Percentiles rank a stretch among this genome's conserved stretches.
phyloP scores from a whole-genome alignment of 2,329 filamentous ascomycete species.

The Fragosphaeria purpurea region DNA sequence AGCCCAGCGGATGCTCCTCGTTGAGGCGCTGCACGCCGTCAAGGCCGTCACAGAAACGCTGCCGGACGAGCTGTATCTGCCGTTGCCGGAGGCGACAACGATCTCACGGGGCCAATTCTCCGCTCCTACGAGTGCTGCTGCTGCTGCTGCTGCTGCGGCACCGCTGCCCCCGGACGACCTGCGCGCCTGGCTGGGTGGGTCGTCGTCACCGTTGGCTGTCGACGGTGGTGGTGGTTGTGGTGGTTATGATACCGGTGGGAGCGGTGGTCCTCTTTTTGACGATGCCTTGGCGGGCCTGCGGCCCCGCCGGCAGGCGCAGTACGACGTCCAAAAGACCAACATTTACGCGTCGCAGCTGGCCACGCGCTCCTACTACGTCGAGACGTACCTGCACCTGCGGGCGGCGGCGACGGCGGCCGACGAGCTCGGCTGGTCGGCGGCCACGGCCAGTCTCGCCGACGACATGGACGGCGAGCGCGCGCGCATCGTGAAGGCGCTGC shows the following conservation, averaged over 20 bases:
- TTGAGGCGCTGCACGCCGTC: slow-evolving; percentile 58
- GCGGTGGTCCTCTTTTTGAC: not conserved
- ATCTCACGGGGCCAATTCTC: not conserved
- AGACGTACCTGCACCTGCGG: slow-evolving; percentile 72
- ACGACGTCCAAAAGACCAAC: slow-evolving; percentile 87
- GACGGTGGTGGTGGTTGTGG: slow-evolving; percentile 8
- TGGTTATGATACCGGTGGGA: not conserved
- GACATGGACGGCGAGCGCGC: slow-evolving; percentile 68
- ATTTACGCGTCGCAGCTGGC: slow-evolving; percentile 74
- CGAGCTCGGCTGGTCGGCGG: slow-evolving; percentile 16
- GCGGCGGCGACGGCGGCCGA: slow-evolving; percentile 41
- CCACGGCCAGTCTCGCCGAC: slow-evolving; percentile 39
- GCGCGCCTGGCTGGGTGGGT: slow-evolving; percentile 34
- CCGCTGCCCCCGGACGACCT: slow-evolving; percentile 15
- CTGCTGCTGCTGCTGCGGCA: not conserved
- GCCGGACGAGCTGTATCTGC: slow-evolving; percentile 50
- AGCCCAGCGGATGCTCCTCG: slow-evolving; percentile 63
- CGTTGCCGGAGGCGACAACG: slow-evolving; percentile 3
- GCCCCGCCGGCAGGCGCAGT: slow-evolving; percentile 54
- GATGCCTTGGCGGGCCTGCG: not conserved
- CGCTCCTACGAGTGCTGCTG: no score
- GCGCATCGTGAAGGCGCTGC: slow-evolving; percentile 68
- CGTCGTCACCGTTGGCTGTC: not conserved
- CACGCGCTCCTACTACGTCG: slow-evolving; percentile 75
- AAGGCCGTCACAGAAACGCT: slow-evolving; percentile 59